Base-by-base conservation (phyloP, 1,284 basidiomycete genomes). In the Puccinia polysora region DNA sequence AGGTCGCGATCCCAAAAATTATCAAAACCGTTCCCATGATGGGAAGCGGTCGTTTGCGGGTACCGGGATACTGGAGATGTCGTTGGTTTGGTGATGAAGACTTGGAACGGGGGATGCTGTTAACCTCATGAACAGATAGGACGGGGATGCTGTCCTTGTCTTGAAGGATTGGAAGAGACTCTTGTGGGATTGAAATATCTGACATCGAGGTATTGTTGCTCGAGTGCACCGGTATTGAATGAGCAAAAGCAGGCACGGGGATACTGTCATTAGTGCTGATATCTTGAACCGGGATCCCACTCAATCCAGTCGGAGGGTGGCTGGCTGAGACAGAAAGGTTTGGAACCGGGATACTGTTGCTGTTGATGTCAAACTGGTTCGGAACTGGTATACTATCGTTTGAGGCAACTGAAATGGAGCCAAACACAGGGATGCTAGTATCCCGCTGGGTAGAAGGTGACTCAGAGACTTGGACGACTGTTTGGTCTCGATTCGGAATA, bases 281-380 rank as follows among this genome's bases (percentile, higher is more conserved):
- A 23, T 60, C 50, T 59, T n/a, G 47, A 25, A 50, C 49, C 23
- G 55, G 52, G 14, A 70, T 70, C 4, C 20, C 30, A 52, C 28
- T 50, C 28, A 45, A 23, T n/a, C 23, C n/a, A 36, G 30, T 20
- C 4, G 58, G 45, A 8, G 30, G 25, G 43, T 53, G 20, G 52
- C 55, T 49, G 45, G 43, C 47, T 5, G 45, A 36, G n/a, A 8
- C n/a, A 5, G 56, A 6, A 14, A 71, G 47, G n/a, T 23, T 52
- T 15, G 68, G 68, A 14, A 70, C 68, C 10, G 68, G 68, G 30
- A 70, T 70, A 23, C 68, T 70, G n/a, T n/a, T n/a, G 55, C 28
- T 63, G 15, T 4, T 30, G 28, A 36, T 64, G 47, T 38, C n/a
- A n/a, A n/a, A n/a, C n/a, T 67, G 65, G 40, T 68, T 58, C 38